These are phyloP conservation scores for Microbotryum lychnidis-dioicae DNA, from an alignment of 1,284 basidiomycete species.

Conservation along the genomic window DNA sequence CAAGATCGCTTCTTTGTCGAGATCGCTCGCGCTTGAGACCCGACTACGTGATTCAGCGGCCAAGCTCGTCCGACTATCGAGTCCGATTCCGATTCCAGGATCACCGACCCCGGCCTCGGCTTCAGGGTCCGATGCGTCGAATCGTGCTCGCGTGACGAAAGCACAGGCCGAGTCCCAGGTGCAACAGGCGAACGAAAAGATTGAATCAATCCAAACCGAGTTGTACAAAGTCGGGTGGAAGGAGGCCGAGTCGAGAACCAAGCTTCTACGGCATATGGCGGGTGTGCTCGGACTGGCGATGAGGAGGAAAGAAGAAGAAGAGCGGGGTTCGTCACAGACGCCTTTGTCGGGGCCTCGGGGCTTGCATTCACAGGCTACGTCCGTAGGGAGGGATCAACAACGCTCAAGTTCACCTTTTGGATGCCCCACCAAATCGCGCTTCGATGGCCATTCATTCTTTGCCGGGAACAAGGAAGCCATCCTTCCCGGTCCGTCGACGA, in stretches of 20 bases:
- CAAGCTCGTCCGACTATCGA: constrained; percentile 27
- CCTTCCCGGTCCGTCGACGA: constrained; percentile 4
- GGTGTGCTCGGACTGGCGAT: constrained; percentile 23
- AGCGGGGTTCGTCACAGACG: not conserved
- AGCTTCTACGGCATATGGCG: constrained; percentile 26
- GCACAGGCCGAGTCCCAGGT: constrained; percentile 21
- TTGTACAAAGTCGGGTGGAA: constrained; percentile 7
- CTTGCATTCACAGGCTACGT: not conserved
- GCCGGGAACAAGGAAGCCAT: constrained; percentile 28
- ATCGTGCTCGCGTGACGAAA: not conserved
- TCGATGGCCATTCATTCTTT: constrained; percentile 29
- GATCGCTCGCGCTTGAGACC: constrained; percentile 29
- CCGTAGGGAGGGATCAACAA: not conserved
- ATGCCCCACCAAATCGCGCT: not conserved
- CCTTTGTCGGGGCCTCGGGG: not conserved
- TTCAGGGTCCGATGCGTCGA: not conserved
- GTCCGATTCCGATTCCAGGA: not conserved
- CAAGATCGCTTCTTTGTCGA: constrained; percentile 15
- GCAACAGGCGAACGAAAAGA: constrained; percentile 13
- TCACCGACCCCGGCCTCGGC: constrained; percentile 2
- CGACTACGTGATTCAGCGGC: constrained; percentile 27
- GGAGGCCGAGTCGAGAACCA: constrained; percentile 15
- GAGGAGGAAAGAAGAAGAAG: constrained; percentile 18
- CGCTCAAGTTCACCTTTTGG: not conserved
- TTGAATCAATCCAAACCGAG: constrained; percentile 12